These are phyloP conservation scores for Debaryomyces hansenii DNA, from an alignment of 805 yeast species.

Conservation along the genomic window DNA sequence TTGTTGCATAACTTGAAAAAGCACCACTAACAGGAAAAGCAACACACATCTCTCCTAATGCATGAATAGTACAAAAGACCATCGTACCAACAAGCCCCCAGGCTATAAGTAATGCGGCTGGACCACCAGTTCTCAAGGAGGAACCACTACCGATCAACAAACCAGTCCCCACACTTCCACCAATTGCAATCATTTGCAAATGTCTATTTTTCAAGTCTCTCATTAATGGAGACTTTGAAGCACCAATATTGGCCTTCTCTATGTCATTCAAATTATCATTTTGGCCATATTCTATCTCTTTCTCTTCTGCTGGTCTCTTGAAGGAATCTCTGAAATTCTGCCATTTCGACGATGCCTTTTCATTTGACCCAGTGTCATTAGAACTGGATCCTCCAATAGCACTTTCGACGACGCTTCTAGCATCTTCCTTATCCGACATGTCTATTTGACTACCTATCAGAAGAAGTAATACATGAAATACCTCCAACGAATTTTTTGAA, in stretches of 20 bases:
- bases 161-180: constrained; percentile 74
- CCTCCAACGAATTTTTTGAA: not conserved
- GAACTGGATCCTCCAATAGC: not conserved
- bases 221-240: constrained; percentile 38
- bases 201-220: constrained; percentile 48
- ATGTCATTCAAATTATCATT: constrained; percentile 21
- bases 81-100: constrained; percentile 57
- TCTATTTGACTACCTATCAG: not conserved
- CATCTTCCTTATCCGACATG: not conserved
- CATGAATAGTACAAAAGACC: constrained; percentile 58
- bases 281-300: constrained; percentile 4
- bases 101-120: constrained; percentile 51
- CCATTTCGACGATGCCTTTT: constrained; percentile 14
- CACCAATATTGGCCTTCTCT: constrained; percentile 34
- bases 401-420: constrained; percentile 1
- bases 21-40: constrained; percentile 41
- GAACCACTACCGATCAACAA: constrained; percentile 49
- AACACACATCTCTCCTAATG: constrained; percentile 68
- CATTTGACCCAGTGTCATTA: not conserved
- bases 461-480: too few relatives aligned
- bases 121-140: constrained; percentile 41
- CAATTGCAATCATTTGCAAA: constrained; percentile 67
- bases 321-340: constrained; percentile 27
- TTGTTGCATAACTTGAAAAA: constrained; percentile 37
- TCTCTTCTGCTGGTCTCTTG: constrained; percentile 21